Evolutionary conservation across 768 basidiomycete species (phyloP), one percentile per base, ranked within the genome.

Genomic region (Suillus clintonianus): DNA sequence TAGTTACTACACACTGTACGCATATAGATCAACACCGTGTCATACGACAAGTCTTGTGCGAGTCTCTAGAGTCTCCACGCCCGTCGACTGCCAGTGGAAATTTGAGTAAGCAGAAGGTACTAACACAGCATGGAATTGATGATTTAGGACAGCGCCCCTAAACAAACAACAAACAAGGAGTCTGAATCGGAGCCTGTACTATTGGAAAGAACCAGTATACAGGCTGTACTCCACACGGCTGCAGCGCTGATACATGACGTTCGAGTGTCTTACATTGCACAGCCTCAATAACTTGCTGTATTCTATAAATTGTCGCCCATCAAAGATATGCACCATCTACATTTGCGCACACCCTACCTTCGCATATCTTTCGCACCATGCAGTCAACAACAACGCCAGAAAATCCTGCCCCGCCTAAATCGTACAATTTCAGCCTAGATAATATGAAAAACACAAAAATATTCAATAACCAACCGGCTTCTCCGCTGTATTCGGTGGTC

Each of bases 361-460:
- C n/a, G 22, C 37, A 8, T 37, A 17, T 56, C 36, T 39, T 22
- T 55, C 2, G 48, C 47, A 32, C 32, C 34, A 63, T 69, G 64
- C 45, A 65, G 19, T 60, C 62, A 17, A 63, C 60, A 10, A 19
- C 45, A 14, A 32, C 60, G 17, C 53, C 36, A 19, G 19, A n/a
- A 9, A 60, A 61, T 10, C 43, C 61, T 8, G 14, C 39, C 27
- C 48, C 50, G 24, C 34, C 45, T 13, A 63, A 51, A 24, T 48
- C 50, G 3, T 69, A 70, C 27, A 24, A 56, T 56, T 69, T 69
- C 50, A 63, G 30, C 32, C 22, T 53, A 17, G 51, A 66, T 24
- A 43, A 43, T 43, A 59, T 64, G 57, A 67, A 64, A 37, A 67
- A 69, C 17, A 62, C 65, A 19, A 63, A 62, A 19, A 47, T 67